These are phyloP conservation scores for Mucor mucedo DNA, from an alignment of 371 early-diverging fungal genomes.

Conservation along the genomic window DNA sequence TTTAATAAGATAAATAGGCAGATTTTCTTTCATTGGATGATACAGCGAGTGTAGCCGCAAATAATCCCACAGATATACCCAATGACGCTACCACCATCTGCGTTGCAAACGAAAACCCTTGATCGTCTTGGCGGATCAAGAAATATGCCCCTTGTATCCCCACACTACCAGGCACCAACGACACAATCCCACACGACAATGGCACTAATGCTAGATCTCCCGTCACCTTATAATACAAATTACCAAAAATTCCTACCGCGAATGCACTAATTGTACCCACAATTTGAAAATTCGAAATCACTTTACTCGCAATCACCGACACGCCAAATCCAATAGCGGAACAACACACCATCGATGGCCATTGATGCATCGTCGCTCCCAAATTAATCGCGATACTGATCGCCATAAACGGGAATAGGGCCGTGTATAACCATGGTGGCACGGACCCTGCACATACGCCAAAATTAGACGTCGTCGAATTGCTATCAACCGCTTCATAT, in stretches of 20 bases:
- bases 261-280: constrained; percentile 55
- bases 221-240: constrained; percentile 49
- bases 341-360: constrained; percentile 27
- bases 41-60: constrained; percentile 58
- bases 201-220: constrained; percentile 48
- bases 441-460: constrained; percentile 26
- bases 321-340: constrained; percentile 29
- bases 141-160: constrained; percentile 50
- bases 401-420: constrained; percentile 26
- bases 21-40: constrained; percentile 50
- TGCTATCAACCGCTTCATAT: constrained; percentile 42
- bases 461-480: constrained; percentile 27
- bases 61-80: constrained; percentile 62
- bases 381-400: constrained; percentile 26
- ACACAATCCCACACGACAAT: constrained; percentile 37
- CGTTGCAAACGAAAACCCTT: constrained; percentile 52
- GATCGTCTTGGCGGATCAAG: constrained; percentile 40
- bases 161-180: constrained; percentile 50
- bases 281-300: constrained; percentile 26
- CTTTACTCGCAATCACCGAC: constrained; percentile 21
- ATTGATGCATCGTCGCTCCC: constrained; percentile 25
- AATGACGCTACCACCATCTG: constrained; percentile 47
- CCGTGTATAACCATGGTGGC: constrained; percentile 25
- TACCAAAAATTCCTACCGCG: constrained; percentile 50
- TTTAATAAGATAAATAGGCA: constrained; percentile 15